Percentiles rank a stretch among this genome's conserved stretches.
These are phyloP conservation scores for Colletotrichum scovillei DNA, from an alignment of 2,329 filamentous ascomycete species.

Conservation along the genomic window DNA sequence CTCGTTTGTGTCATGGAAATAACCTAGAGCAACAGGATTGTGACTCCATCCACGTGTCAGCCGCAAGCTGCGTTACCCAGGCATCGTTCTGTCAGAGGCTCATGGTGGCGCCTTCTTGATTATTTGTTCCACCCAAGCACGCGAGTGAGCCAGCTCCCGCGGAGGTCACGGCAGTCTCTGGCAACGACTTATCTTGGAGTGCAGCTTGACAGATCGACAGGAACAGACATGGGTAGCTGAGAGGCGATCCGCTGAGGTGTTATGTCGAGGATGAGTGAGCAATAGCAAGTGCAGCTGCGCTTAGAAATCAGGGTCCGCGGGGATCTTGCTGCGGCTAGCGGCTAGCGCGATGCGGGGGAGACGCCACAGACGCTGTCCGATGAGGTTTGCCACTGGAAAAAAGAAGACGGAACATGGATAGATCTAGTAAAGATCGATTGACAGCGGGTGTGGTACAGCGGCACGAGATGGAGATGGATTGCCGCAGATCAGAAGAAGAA, in stretches of 20 bases:
- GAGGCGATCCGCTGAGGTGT: not conserved
- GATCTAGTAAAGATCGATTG: not conserved
- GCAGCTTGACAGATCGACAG: conserved; percentile 19
- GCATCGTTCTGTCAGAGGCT: not conserved
- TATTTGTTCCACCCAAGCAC: not conserved
- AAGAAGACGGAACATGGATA: not conserved
- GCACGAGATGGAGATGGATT: not conserved
- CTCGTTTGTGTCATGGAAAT: not conserved
- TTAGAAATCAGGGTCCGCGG: not conserved
- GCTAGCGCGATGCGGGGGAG: conserved; percentile 31
- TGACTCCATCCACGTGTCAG: not conserved
- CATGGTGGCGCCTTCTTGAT: not conserved
- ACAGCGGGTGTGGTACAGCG: not conserved
- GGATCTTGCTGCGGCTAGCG: conserved; percentile 27
- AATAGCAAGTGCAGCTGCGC: conserved; percentile 4
- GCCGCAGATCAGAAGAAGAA: not conserved
- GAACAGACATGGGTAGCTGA: conserved; percentile 8
- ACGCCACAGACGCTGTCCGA: conserved; percentile 18
- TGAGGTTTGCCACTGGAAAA: conserved; percentile 7
- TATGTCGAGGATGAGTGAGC: not conserved
- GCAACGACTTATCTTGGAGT: not conserved
- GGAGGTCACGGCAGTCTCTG: not conserved
- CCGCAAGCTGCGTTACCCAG: not conserved
- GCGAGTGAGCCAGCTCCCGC: not conserved
- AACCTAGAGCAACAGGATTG: not conserved